These are phyloP conservation scores for Eleusine coracana DNA, from an alignment of 176 grass and related monocot genomes.

Conservation along the genomic window DNA sequence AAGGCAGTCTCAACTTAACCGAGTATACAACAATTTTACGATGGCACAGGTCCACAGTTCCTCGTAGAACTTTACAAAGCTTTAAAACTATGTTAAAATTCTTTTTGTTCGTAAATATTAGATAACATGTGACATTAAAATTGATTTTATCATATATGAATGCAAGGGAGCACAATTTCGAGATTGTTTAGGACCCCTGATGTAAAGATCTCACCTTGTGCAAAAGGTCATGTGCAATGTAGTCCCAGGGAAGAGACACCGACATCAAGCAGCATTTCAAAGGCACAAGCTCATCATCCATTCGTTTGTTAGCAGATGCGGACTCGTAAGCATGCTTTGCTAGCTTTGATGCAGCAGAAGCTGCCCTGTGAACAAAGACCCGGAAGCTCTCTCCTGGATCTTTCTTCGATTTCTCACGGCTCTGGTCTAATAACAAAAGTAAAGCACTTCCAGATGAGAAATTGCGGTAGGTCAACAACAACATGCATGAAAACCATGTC, in stretches of 20 bases:
- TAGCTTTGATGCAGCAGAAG: conserved; percentile 78
- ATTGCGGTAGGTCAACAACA: background rate
- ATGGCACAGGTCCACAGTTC: no score
- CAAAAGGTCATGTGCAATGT: conserved; percentile 73
- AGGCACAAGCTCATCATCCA: conserved; percentile 68
- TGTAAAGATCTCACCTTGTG: conserved; percentile 64
- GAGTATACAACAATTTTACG: no score
- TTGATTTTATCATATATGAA: background rate
- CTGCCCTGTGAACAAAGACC: conserved; percentile 69
- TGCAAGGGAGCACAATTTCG: background rate
- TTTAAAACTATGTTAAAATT: background rate
- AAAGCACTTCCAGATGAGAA: background rate
- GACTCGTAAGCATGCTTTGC: conserved; percentile 70
- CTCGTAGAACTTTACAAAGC: background rate
- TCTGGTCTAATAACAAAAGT: conserved; percentile 61
- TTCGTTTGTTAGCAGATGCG: conserved; percentile 49
- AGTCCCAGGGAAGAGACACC: conserved; percentile 93
- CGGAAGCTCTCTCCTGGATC: conserved; percentile 62
- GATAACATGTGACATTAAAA: background rate
- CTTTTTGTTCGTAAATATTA: background rate
- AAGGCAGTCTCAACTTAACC: no score
- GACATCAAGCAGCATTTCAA: conserved; percentile 94
- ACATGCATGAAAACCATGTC: conserved; percentile 14
- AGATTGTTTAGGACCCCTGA: background rate
- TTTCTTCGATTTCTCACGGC: conserved; percentile 53